phyloP scores from a whole-genome alignment of 2,329 filamentous ascomycete genomes.

The Neofusicoccum ribis region DNA sequence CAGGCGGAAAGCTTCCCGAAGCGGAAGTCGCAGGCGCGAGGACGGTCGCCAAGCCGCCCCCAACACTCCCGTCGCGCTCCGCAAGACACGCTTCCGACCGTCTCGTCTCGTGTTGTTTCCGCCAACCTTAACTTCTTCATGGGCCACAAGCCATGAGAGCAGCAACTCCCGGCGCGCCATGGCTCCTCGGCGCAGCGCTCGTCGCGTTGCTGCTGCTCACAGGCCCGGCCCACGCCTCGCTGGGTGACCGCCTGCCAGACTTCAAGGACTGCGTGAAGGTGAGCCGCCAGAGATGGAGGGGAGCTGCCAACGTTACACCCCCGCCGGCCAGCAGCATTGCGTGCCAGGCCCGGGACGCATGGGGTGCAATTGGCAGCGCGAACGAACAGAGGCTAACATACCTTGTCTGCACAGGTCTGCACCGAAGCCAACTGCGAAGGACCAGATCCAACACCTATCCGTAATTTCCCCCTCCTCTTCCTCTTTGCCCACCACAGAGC shows the following conservation, averaged over 20 bases:
- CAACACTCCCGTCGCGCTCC: constrained; percentile 1
- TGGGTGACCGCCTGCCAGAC: constrained; percentile 82
- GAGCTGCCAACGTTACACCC: constrained; percentile 18
- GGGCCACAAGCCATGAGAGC: constrained; percentile 8
- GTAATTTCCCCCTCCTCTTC: constrained; percentile 53
- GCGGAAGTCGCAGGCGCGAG: not conserved
- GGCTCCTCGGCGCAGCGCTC: constrained; percentile 23
- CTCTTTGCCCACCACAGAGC: not conserved
- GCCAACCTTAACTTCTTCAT: not conserved
- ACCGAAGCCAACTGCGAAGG: constrained; percentile 74
- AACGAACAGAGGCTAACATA: constrained; percentile 10
- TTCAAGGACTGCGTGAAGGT: constrained; percentile 87
- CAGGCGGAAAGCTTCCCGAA: constrained; percentile 4
- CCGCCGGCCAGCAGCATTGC: not conserved
- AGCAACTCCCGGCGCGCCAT: constrained; percentile 12
- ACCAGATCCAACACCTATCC: constrained; percentile 63
- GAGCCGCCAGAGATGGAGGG: constrained; percentile 27
- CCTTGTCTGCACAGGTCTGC: constrained; percentile 63
- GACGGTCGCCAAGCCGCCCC: not conserved
- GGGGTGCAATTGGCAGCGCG: constrained; percentile 22
- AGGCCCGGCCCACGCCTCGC: constrained; percentile 61
- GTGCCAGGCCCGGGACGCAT: not conserved
- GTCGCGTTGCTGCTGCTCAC: constrained; percentile 34
- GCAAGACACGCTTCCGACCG: not conserved
- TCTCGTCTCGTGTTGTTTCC: not conserved